Evolutionary conservation across 768 basidiomycete genomes (phyloP).

Genomic region (Tulasnella sp.): DNA sequence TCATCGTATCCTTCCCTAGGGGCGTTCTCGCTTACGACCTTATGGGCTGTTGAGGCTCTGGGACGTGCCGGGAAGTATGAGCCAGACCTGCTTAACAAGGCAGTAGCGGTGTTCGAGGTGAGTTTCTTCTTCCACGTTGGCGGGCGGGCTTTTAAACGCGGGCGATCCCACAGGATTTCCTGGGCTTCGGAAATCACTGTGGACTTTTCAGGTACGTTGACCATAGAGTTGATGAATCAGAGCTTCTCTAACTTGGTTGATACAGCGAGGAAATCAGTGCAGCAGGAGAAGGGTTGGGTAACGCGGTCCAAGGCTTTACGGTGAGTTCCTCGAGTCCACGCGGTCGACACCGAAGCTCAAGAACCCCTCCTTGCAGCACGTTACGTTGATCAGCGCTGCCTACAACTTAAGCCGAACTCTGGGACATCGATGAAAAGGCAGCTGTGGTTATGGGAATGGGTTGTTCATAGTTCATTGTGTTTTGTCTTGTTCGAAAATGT

Average conservation of each 20-base stretch:
- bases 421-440: background rate
- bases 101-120: conserved; percentile 91
- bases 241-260: background rate
- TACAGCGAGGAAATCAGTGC: conserved; percentile 31
- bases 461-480: conserved; percentile 4
- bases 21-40: conserved; percentile 76
- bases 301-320: conserved; percentile 91
- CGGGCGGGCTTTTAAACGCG: conserved; percentile 84
- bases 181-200: conserved; percentile 33
- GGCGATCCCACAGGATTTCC: conserved; percentile 63
- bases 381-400: conserved; percentile 35
- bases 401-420: conserved; percentile 35
- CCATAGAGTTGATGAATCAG: background rate
- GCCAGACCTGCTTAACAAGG: conserved; percentile 61
- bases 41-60: conserved; percentile 48
- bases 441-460: background rate
- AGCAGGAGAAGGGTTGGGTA: conserved; percentile 62
- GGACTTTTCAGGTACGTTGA: conserved; percentile 60
- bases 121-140: conserved; percentile 72
- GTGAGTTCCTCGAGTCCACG: conserved; percentile 9
- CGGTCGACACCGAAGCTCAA: background rate
- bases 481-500: conserved; percentile 16
- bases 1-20: conserved; percentile 22
- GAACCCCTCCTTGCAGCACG: conserved; percentile 24
- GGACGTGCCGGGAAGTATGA: conserved; percentile 86